A percentile compares a stretch with the other conserved stretches of the same genome.
These are phyloP conservation scores for Discostella pseudostelligera DNA, from an alignment of 108 stramenopile genomes.

Conservation along the genomic window DNA sequence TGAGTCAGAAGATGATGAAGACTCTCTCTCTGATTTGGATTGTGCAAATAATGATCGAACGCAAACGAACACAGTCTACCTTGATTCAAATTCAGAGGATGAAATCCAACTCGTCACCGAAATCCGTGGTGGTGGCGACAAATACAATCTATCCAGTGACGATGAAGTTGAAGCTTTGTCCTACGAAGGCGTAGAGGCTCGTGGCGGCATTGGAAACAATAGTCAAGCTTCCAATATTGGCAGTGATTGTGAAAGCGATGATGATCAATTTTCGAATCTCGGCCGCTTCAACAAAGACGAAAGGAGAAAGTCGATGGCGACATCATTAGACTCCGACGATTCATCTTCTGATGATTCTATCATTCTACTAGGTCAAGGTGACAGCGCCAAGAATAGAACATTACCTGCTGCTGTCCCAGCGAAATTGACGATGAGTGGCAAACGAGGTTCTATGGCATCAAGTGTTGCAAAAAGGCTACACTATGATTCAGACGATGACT, in stretches of 20 bases:
- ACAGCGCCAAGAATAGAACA: not conserved
- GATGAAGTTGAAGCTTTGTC: constrained; percentile 9
- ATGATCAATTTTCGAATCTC: not conserved
- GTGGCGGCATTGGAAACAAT: not conserved
- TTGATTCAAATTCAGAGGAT: constrained; percentile 15
- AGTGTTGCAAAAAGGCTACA: not conserved
- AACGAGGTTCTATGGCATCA: not conserved
- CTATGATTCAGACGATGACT: constrained; percentile 3
- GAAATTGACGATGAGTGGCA: not conserved
- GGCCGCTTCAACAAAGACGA: constrained; percentile 8
- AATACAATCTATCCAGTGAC: constrained; percentile 9
- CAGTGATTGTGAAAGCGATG: constrained; percentile 6
- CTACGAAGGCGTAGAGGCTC: not conserved
- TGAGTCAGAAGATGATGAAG: constrained; percentile 20
- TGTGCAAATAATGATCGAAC: constrained; percentile 1
- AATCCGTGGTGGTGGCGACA: constrained; percentile 12
- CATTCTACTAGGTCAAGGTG: not conserved
- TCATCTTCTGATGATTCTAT: constrained; percentile 16
- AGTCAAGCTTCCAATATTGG: not conserved
- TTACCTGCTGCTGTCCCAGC: constrained; percentile 1
- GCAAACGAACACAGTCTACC: constrained; percentile 2
- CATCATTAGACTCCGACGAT: not conserved
- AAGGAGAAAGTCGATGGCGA: not conserved
- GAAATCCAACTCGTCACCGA: constrained; percentile 12
- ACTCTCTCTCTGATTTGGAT: constrained; percentile 21